Percentiles rank a stretch among this genome's conserved stretches.
Evolutionary conservation across 768 basidiomycete genomes (phyloP).

Genomic region (Leccinum boreale): DNA sequence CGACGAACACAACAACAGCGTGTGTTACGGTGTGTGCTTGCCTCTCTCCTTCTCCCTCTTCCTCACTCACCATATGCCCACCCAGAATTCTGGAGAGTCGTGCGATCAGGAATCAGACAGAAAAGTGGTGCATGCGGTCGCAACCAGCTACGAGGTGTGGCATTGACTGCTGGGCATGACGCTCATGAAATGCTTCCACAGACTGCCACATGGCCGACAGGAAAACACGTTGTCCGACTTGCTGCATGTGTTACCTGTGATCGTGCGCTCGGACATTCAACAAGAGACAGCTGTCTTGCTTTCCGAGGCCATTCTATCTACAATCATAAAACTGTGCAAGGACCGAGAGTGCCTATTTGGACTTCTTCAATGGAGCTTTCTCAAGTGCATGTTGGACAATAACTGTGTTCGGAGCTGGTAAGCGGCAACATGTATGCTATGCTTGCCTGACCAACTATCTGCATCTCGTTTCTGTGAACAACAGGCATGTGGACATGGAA

Average conservation of each 20-base stretch:
- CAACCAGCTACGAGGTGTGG: conserved; percentile 79
- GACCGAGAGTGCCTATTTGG: conserved; percentile 76
- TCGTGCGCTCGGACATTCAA: conserved; percentile 62
- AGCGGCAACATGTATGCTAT: conserved; percentile 81
- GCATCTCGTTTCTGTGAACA: conserved; percentile 47
- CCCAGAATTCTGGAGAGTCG: conserved; percentile 68
- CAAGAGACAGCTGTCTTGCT: conserved; percentile 67
- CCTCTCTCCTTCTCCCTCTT: no score
- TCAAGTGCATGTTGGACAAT: conserved; percentile 73
- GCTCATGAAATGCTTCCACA: conserved; percentile 81
- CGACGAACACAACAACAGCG: no score
- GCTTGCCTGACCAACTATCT: conserved; percentile 87
- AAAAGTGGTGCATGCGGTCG: conserved; percentile 69
- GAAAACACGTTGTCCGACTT: conserved; percentile 91
- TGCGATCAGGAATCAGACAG: conserved; percentile 79
- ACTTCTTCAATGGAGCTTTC: conserved; percentile 60
- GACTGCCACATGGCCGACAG: conserved; percentile 74
- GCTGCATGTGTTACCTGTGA: conserved; percentile 75
- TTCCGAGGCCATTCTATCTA: conserved; percentile 43
- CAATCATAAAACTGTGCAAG: conserved; percentile 84
- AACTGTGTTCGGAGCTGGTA: conserved; percentile 76
- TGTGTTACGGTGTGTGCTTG: no score
- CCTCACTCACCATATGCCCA: no score
- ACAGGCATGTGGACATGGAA: conserved; percentile 8
- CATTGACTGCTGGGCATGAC: conserved; percentile 79